These are phyloP conservation scores for Bruguiera gymnorhiza DNA, from an alignment of 345 rosid genomes.

Conservation along the genomic window DNA sequence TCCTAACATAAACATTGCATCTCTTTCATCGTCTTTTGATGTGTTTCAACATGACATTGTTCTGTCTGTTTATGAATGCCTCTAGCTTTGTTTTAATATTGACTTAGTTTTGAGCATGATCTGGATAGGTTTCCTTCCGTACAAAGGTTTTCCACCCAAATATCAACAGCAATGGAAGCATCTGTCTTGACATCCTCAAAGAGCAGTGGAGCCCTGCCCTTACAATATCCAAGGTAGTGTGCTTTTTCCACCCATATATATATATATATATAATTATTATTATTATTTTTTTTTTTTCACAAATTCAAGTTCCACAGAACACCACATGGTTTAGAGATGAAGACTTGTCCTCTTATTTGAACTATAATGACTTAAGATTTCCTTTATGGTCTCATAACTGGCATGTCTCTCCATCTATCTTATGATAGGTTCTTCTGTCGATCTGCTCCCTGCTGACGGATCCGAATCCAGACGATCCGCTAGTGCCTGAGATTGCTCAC, in stretches of 20 bases:
- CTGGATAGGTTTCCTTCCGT: slow-evolving; percentile 22
- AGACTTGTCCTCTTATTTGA: not conserved
- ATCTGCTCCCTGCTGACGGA: slow-evolving; percentile 23
- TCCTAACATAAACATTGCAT: not conserved
- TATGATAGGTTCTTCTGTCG: slow-evolving; percentile 15
- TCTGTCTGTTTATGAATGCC: not conserved
- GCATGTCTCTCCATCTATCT: not conserved
- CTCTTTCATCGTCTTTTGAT: not conserved
- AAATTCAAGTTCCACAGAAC: too few species aligned
- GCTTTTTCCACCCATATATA: too few species aligned
- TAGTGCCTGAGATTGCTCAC: slow-evolving; percentile 25
- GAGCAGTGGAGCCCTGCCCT: slow-evolving; percentile 25
- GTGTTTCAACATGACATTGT: not conserved
- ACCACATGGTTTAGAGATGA: too few species aligned
- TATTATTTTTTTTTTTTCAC: not conserved
- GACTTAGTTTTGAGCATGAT: not conserved
- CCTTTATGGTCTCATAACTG: not conserved
- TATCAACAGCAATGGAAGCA: slow-evolving; percentile 28
- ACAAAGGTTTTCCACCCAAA: slow-evolving; percentile 25
- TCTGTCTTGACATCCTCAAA: slow-evolving; percentile 24
- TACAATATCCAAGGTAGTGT: slow-evolving; percentile 18
- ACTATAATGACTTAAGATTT: not conserved
- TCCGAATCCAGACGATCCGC: slow-evolving; percentile 25
- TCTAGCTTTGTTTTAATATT: not conserved
- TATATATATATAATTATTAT: too few species aligned